Percentiles rank a stretch among this genome's conserved stretches.
Evolutionary conservation across 169 alveolate genomes (phyloP).

Genomic region (Eimeria sp.): DNA sequence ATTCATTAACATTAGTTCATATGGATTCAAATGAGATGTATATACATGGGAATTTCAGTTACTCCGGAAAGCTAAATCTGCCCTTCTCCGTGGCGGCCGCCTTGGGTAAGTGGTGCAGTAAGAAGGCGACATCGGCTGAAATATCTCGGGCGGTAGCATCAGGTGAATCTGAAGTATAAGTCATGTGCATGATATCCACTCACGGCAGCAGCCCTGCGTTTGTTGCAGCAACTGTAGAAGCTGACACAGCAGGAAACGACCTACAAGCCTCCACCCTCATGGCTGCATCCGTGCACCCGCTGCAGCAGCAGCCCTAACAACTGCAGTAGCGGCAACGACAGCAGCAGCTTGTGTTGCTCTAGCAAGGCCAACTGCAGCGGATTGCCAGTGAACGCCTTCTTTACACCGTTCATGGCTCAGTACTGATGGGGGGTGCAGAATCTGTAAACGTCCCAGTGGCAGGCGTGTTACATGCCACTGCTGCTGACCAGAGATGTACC

Average conservation of each 20-base stretch:
- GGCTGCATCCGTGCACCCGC: not conserved
- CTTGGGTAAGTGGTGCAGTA: not conserved
- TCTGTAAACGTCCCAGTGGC: not conserved
- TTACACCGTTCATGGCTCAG: not conserved
- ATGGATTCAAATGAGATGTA: not conserved
- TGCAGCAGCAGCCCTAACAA: not conserved
- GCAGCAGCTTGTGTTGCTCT: not conserved
- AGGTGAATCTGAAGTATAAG: not conserved
- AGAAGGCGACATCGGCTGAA: not conserved
- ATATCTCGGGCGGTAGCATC: not conserved
- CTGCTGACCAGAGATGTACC: not conserved
- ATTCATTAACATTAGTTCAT: not conserved
- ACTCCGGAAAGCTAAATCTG: not conserved
- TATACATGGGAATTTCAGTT: not conserved
- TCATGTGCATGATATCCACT: not conserved
- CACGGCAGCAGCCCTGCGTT: not conserved
- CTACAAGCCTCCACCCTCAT: not conserved
- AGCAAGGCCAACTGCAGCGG: not conserved
- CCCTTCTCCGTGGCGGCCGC: not conserved
- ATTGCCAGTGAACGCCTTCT: not conserved
- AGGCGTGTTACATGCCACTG: not conserved
- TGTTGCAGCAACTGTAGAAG: not conserved
- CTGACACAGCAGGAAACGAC: not conserved
- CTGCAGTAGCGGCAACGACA: not conserved
- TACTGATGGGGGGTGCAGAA: not conserved